Percentiles rank a stretch among this genome's conserved stretches.
phyloP scores from a whole-genome alignment of 345 rosid genomes.

The Chamaenerion angustifolium region DNA sequence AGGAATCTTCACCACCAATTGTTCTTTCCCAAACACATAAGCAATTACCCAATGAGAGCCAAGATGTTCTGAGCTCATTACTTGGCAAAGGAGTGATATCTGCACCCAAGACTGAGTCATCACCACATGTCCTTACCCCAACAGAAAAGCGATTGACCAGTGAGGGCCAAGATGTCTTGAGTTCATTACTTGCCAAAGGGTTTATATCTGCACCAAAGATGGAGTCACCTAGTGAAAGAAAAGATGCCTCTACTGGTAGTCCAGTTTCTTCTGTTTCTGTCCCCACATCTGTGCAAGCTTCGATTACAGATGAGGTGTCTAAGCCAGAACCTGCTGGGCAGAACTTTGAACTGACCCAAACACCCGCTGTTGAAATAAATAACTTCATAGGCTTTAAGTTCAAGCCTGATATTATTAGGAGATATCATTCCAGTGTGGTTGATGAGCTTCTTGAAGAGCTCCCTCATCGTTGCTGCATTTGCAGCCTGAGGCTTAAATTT shows the following conservation, averaged over 20 bases:
- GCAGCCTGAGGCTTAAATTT: constrained; percentile 62
- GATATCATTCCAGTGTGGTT: constrained; percentile 61
- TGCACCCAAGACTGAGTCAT: no score
- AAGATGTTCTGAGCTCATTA: background rate
- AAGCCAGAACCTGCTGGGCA: constrained; percentile 19
- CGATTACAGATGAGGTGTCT: constrained; percentile 19
- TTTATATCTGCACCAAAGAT: no score
- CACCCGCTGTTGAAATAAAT: constrained; percentile 17
- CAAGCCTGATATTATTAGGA: constrained; percentile 60
- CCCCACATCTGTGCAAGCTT: no score
- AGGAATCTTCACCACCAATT: constrained; percentile 22
- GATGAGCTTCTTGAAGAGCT: constrained; percentile 46
- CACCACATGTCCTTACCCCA: no score
- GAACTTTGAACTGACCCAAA: constrained; percentile 16
- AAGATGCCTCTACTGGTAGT: no score
- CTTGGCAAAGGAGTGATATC: no score
- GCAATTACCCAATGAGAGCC: background rate
- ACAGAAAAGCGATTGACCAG: no score
- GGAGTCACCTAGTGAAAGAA: no score
- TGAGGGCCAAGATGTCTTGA: no score
- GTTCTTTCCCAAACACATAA: constrained; percentile 17
- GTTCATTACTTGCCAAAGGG: no score
- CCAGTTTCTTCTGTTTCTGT: no score
- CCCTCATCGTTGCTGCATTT: constrained; percentile 58
- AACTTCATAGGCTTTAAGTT: constrained; percentile 61